These are phyloP conservation scores for Daldinia loculata DNA, from an alignment of 495 filamentous ascomycete species.

Conservation along the genomic window DNA sequence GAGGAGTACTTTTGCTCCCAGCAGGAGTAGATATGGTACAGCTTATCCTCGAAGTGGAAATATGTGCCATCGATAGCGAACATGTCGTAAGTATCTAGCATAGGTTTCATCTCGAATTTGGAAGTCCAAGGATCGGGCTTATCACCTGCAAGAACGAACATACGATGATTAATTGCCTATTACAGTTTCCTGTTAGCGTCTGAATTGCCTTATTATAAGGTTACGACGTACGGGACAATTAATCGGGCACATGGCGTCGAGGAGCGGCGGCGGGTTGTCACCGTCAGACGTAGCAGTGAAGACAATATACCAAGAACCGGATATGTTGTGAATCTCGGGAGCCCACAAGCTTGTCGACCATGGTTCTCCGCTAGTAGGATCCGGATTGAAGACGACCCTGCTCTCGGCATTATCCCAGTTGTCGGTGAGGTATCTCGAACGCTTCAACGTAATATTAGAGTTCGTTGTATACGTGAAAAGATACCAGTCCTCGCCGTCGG, in stretches of 20 bases:
- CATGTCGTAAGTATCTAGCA: conserved; percentile 60
- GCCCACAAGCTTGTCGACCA: conserved; percentile 60
- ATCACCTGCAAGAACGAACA: conserved; percentile 57
- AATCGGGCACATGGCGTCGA: conserved; percentile 43
- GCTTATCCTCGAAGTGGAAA: conserved; percentile 49
- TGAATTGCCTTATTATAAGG: conserved; percentile 21
- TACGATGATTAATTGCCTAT: conserved; percentile 60
- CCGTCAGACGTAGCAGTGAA: conserved; percentile 58
- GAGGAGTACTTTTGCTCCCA: conserved; percentile 57
- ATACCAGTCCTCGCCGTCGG: conserved; percentile 46
- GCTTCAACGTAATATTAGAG: conserved; percentile 45
- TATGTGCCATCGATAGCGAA: conserved; percentile 64
- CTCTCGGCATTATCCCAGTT: conserved; percentile 57
- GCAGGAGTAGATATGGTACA: conserved; percentile 62
- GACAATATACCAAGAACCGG: conserved; percentile 59
- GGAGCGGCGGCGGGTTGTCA: conserved; percentile 41
- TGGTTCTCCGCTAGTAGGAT: conserved; percentile 48
- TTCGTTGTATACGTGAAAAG: conserved; percentile 48
- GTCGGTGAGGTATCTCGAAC: conserved; percentile 48
- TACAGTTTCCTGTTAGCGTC: background rate
- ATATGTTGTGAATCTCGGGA: conserved; percentile 58
- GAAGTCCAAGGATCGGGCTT: conserved; percentile 55
- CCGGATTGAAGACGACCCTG: conserved; percentile 50
- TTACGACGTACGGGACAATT: conserved; percentile 51
- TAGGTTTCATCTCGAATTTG: conserved; percentile 52